Conservation (phyloP, 1,284 basidiomycete genomes). For the Chalciporus sp. region DNA sequence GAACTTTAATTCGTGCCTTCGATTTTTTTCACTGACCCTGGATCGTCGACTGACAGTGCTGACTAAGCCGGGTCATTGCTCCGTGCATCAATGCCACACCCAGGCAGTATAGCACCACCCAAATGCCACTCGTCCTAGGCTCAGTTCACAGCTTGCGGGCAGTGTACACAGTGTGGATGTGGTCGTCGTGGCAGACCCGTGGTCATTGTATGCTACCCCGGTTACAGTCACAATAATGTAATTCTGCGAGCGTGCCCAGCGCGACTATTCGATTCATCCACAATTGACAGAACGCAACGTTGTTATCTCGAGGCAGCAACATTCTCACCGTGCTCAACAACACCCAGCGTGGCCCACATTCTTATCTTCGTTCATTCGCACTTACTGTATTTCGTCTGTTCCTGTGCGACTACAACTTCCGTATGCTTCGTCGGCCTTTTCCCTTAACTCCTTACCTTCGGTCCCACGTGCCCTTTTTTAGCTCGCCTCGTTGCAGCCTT, state of each 20-base stretch:
- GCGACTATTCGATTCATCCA: background rate
- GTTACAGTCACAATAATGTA: slow-evolving; percentile 1
- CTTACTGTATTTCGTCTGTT: background rate
- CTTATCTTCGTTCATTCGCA: background rate
- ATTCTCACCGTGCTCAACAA: background rate
- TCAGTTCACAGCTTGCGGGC: background rate
- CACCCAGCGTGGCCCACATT: background rate
- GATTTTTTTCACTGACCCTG: slow-evolving; percentile 9
- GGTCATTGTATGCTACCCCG: background rate
- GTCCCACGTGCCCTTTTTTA: slow-evolving; percentile 17
- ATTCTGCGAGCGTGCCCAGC: background rate
- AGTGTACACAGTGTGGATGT: background rate
- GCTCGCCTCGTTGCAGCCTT: slow-evolving; percentile 13
- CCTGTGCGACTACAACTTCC: background rate
- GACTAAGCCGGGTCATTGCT: slow-evolving; percentile 1
- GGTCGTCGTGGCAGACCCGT: background rate
- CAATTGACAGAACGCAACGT: slow-evolving; percentile 14
- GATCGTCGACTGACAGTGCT: slow-evolving; percentile 10
- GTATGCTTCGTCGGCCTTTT: slow-evolving; percentile 10
- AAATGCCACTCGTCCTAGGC: too few species aligned
- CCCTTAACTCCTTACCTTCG: slow-evolving; percentile 22
- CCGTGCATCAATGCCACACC: too few species aligned
- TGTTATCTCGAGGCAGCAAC: slow-evolving; percentile 19
- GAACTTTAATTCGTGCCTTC: slow-evolving; percentile 21
- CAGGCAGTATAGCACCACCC: too few species aligned